These are phyloP conservation scores for Xylariomycetidae sp. DNA, from an alignment of 2,329 filamentous ascomycete genomes.

Conservation along the genomic window DNA sequence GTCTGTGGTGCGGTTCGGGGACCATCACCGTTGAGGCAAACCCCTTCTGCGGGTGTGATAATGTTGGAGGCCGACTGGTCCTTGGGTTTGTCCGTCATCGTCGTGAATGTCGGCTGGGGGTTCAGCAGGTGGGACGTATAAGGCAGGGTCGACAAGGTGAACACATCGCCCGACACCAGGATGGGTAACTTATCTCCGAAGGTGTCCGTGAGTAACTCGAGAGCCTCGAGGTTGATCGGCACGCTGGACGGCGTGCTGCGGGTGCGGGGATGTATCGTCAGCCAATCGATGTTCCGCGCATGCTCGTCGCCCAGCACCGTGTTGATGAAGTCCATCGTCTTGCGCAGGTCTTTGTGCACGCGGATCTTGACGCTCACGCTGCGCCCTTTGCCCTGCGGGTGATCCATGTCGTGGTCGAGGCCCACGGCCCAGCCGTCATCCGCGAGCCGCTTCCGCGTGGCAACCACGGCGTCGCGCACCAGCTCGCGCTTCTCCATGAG, in stretches of 20 bases:
- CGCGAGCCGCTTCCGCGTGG: slow-evolving; percentile 46
- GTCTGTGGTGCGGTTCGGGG: slow-evolving; percentile 1
- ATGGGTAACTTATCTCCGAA: slow-evolving; percentile 53
- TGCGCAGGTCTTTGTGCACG: slow-evolving; percentile 57
- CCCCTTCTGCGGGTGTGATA: not conserved
- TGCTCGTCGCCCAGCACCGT: slow-evolving; percentile 50
- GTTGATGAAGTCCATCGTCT: slow-evolving; percentile 56
- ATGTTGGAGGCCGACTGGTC: slow-evolving; percentile 1
- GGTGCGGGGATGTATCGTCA: slow-evolving; percentile 65
- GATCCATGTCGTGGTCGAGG: slow-evolving; percentile 12
- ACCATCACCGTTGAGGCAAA: not conserved
- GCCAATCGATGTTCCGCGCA: slow-evolving; percentile 54
- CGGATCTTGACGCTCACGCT: slow-evolving; percentile 67
- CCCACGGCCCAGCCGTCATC: slow-evolving; percentile 48
- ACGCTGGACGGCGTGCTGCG: slow-evolving; percentile 53
- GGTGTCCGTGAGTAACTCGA: slow-evolving; percentile 47
- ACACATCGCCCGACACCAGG: slow-evolving; percentile 64
- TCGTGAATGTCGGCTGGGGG: slow-evolving; percentile 19
- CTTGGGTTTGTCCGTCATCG: slow-evolving; percentile 5
- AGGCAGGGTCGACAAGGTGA: slow-evolving; percentile 47
- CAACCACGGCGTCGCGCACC: slow-evolving; percentile 59
- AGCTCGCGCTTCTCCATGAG: slow-evolving; percentile 60
- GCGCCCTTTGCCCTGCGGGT: slow-evolving; percentile 33
- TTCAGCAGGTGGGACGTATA: slow-evolving; percentile 31
- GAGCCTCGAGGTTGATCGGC: slow-evolving; percentile 56